Conservation (phyloP, 768 basidiomycete genomes). For the Candolleomyces aberdarensis region DNA sequence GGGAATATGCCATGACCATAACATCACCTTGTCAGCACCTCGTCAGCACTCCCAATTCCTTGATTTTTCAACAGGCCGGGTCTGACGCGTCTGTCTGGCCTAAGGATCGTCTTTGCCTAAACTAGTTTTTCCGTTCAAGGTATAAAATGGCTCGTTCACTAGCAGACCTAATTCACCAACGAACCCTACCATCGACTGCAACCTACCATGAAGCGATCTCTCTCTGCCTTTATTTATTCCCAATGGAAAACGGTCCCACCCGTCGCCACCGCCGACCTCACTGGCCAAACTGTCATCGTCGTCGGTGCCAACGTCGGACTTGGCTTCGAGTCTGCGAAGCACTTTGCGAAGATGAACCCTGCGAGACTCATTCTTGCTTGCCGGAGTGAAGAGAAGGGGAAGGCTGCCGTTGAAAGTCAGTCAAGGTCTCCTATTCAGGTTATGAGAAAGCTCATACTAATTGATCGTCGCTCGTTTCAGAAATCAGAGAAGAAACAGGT, state of each 20-base stretch:
- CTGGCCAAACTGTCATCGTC: slow-evolving; percentile 47
- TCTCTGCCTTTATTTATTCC: neutral
- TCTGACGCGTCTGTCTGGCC: too few relatives aligned
- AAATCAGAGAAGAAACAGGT: slow-evolving; percentile 25
- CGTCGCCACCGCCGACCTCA: slow-evolving; percentile 32
- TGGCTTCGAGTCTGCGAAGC: slow-evolving; percentile 44
- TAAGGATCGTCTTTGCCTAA: too few relatives aligned
- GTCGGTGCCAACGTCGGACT: slow-evolving; percentile 49
- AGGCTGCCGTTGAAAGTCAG: slow-evolving; percentile 32
- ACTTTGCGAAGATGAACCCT: slow-evolving; percentile 43
- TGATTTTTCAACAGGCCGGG: too few relatives aligned
- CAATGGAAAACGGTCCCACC: slow-evolving; percentile 18
- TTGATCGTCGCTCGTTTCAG: slow-evolving; percentile 10
- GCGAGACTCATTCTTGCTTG: slow-evolving; percentile 35
- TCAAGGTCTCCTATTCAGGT: neutral
- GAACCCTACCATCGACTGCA: neutral
- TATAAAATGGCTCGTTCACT: neutral
- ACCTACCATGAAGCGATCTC: neutral
- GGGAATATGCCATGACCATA: too few relatives aligned
- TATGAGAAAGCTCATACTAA: neutral
- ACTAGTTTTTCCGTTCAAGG: too few relatives aligned
- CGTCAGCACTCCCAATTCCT: too few relatives aligned
- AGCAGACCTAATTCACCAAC: neutral
- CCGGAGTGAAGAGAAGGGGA: slow-evolving; percentile 29
- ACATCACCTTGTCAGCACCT: too few relatives aligned